Base-by-base conservation (phyloP, 768 basidiomycete species). In the Lentinula raphanica region DNA sequence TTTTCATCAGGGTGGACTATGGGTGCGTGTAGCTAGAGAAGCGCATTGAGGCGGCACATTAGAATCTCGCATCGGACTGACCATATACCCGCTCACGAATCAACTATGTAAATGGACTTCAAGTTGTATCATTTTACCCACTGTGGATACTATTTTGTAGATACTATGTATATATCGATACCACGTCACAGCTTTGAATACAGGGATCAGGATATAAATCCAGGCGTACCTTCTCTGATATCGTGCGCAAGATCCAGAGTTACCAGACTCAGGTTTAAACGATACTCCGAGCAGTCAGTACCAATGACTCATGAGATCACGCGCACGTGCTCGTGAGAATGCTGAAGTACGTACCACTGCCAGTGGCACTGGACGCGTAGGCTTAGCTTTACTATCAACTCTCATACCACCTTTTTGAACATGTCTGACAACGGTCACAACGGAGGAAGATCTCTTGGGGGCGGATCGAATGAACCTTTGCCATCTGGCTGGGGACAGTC, bases 391-490 rank as follows among this genome's bases (percentile, higher is more conserved):
- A 12, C 46, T 15, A 5, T 13, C 6, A 2, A 17, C 23, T n/a
- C 17, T 13, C n/a, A 9, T 29, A n/a, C n/a, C 49, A 32, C 32
- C 21, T 21, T 36, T 38, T 32, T 53, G 15, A 50, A 29, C 50
- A 56, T 56, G 54, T 56, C 39, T 21, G 44, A 74, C 59, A 67
- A 67, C 49, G 59, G 63, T 32, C 42, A 63, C 25, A 64, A 65
- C 25, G 72, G 66, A 54, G 82, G 84, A 15, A 70, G 76, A 28
- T 77, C 78, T 25, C 72, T 85, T 38, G 76, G 76, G 13, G 84
- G 84, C 48, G 77, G 71, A 8, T 61, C 74, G 38, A 69, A 65
- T 7, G 81, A 85, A 61, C 77, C 79, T 31, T 67, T 82, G 11
- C 83, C 85, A 1, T 56, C 74, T 11, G 65, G 67, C 6, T 82